These are phyloP conservation scores for Cryptococcus hybrid DNA, from an alignment of 1,284 basidiomycete genomes.

Conservation along the genomic window DNA sequence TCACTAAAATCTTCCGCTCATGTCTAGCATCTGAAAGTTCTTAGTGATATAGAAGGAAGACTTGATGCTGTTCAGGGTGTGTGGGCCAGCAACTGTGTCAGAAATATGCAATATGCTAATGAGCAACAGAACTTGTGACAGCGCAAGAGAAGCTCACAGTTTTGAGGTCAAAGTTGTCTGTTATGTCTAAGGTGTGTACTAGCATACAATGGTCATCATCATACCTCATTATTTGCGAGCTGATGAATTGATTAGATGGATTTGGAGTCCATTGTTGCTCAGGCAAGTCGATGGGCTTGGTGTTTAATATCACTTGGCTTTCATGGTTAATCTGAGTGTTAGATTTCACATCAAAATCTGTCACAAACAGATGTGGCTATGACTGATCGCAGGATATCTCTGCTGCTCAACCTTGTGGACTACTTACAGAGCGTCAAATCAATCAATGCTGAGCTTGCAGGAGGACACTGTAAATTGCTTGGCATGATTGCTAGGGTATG, in stretches of 20 bases:
- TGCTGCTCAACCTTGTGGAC: conserved; percentile 6
- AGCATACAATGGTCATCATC: not conserved
- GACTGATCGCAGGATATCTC: conserved; percentile 7
- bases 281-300: conserved; percentile 52
- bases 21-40: conserved; percentile 51
- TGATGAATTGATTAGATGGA: conserved; percentile 58
- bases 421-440: conserved; percentile 1
- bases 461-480: no score
- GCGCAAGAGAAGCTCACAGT: conserved; percentile 1
- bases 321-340: conserved; percentile 72
- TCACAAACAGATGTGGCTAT: not conserved
- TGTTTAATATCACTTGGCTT: conserved; percentile 58
- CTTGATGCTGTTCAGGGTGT: conserved; percentile 79
- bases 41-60: conserved; percentile 68
- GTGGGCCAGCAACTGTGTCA: not conserved
- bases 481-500: no score
- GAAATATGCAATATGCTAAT: not conserved
- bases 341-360: not conserved
- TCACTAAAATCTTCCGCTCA: not conserved
- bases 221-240: not conserved
- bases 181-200: not conserved
- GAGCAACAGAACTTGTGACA: not conserved
- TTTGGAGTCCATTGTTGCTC: conserved; percentile 79
- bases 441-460: not conserved
- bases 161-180: not conserved